Evolutionary conservation across 495 filamentous ascomycete species (phyloP).

Genomic region (Aspergillus indologenus): DNA sequence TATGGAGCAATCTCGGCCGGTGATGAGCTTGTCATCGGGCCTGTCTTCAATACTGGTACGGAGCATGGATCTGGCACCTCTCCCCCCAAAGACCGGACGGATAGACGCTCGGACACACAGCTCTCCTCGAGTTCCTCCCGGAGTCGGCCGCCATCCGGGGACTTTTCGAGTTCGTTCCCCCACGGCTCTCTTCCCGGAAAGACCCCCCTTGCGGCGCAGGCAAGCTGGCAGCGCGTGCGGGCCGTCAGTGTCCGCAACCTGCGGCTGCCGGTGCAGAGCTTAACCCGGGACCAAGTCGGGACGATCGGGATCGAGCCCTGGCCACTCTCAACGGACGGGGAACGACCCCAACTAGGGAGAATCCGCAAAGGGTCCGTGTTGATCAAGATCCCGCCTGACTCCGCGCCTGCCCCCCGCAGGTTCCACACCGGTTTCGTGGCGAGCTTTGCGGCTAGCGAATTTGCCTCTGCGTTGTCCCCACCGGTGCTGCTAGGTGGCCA

Average conservation of each 20-base stretch:
- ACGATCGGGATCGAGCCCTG: slow-evolving; percentile 76
- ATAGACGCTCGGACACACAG: slow-evolving; percentile 20
- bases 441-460: slow-evolving; percentile 41
- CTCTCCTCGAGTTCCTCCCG: slow-evolving; percentile 20
- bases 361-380: slow-evolving; percentile 86
- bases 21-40: slow-evolving; percentile 75
- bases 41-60: slow-evolving; percentile 50
- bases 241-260: slow-evolving; percentile 86
- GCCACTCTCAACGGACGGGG: slow-evolving; percentile 22
- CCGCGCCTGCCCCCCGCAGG: slow-evolving; percentile 38
- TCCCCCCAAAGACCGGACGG: slow-evolving; percentile 19
- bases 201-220: slow-evolving; percentile 23
- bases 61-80: slow-evolving; percentile 23
- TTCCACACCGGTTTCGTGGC: slow-evolving; percentile 49
- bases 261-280: slow-evolving; percentile 72
- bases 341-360: slow-evolving; percentile 34
- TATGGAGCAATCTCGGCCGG: slow-evolving; percentile 77
- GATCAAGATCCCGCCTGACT: slow-evolving; percentile 47
- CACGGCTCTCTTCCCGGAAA: slow-evolving; percentile 29
- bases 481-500: slow-evolving; percentile 55
- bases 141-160: slow-evolving; percentile 33
- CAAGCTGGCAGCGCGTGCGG: slow-evolving; percentile 69
- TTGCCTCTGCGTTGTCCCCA: slow-evolving; percentile 37
- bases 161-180: slow-evolving; percentile 34
- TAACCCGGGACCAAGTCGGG: slow-evolving; percentile 81